Evolutionary conservation across 164 flowering plant genomes (phyloP).

Genomic region (Magnolia kwangsiensis): DNA sequence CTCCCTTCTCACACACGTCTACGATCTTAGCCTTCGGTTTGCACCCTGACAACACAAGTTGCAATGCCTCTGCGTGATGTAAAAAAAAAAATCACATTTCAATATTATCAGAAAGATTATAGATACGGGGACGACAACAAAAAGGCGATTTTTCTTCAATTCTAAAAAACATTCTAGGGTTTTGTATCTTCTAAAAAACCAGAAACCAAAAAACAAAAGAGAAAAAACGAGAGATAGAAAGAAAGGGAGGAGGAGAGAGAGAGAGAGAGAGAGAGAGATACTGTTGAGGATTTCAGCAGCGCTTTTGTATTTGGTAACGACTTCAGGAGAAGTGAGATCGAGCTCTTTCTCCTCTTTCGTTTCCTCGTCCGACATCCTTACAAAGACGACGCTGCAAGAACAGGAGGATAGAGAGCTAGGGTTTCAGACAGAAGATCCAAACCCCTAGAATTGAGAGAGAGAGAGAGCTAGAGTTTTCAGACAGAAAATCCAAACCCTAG

Average conservation of each 20-base stretch:
- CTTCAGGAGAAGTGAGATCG: conserved; percentile 86
- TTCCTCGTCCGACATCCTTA: conserved; percentile 80
- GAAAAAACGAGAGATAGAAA: background rate
- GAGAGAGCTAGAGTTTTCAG: background rate
- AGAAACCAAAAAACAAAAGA: background rate
- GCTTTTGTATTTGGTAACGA: conserved; percentile 87
- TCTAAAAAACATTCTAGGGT: background rate
- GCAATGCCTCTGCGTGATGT: conserved; percentile 73
- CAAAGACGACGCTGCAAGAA: background rate
- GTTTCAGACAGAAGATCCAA: background rate
- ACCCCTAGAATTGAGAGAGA: background rate
- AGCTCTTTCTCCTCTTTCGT: conserved; percentile 76
- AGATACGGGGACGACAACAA: background rate
- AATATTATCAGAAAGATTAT: background rate
- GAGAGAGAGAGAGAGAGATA: conserved; percentile 13
- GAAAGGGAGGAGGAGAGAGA: background rate
- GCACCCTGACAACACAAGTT: conserved; percentile 70
- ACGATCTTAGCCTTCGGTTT: conserved; percentile 82
- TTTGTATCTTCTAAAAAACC: background rate
- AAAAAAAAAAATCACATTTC: background rate
- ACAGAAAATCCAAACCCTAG: background rate
- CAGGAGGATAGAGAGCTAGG: background rate
- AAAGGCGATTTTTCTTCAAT: background rate
- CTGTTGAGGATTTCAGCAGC: conserved; percentile 90
- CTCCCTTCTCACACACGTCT: conserved; percentile 86